Evolutionary conservation across 2,329 filamentous ascomycete genomes (phyloP).

Genomic region (Emmonsia crescens): DNA sequence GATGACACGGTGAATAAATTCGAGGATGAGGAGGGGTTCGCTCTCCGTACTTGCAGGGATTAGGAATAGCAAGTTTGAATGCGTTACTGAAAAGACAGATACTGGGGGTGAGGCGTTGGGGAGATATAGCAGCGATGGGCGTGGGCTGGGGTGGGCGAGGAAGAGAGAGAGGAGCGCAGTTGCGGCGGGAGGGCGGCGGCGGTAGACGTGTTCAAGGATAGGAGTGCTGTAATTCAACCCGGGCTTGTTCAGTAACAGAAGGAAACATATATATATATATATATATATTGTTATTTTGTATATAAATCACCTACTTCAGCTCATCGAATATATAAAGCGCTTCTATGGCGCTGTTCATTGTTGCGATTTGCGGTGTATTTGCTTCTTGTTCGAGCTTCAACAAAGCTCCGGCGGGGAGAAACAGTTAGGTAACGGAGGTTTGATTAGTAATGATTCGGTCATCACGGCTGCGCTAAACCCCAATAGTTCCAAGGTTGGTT

Average conservation of each 20-base stretch:
- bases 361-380: constrained; percentile 21
- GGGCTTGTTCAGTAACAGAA: constrained; percentile 6
- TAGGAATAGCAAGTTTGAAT: constrained; percentile 78
- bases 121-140: constrained; percentile 78
- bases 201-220: constrained; percentile 82
- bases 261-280: too few species aligned
- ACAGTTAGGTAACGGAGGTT: background rate
- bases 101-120: constrained; percentile 73
- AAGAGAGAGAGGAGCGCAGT: constrained; percentile 73
- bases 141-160: constrained; percentile 67
- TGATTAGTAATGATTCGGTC: background rate
- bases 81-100: constrained; percentile 75
- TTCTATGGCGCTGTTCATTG: constrained; percentile 80
- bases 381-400: too few species aligned
- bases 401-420: too few species aligned
- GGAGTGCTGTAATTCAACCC: constrained; percentile 50
- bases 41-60: constrained; percentile 76
- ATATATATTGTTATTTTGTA: background rate
- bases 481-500: too few species aligned
- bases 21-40: constrained; percentile 79
- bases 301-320: constrained; percentile 56
- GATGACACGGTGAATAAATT: constrained; percentile 87
- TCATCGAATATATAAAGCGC: constrained; percentile 96
- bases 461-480: background rate
- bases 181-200: constrained; percentile 66